Conservation (phyloP, 768 basidiomycete genomes). For the Boletellus emodensis region DNA sequence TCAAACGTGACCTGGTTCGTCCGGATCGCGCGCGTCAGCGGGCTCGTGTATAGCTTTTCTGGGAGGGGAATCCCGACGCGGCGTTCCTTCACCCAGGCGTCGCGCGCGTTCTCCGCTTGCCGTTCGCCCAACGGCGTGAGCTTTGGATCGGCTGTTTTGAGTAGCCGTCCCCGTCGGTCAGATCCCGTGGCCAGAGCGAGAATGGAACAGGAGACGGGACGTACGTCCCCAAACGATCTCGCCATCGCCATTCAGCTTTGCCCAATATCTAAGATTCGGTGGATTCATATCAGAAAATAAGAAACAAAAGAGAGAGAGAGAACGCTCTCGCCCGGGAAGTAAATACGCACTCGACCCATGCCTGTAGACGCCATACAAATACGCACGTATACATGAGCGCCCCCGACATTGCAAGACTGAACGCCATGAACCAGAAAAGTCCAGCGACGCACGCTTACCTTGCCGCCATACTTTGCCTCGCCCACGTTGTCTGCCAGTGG, state of each 20-base stretch:
- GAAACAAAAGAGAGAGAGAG: background rate
- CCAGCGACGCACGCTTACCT: constrained; percentile 25
- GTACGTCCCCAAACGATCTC: constrained; percentile 71
- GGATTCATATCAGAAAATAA: background rate
- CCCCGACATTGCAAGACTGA: no score
- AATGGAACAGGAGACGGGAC: constrained; percentile 23
- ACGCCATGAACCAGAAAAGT: background rate
- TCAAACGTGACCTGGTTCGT: constrained; percentile 55
- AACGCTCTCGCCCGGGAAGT: constrained; percentile 16
- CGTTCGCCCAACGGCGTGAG: constrained; percentile 54
- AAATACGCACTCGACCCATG: constrained; percentile 52
- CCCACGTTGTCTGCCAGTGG: constrained; percentile 73
- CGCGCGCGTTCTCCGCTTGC: constrained; percentile 43
- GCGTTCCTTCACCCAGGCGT: constrained; percentile 15
- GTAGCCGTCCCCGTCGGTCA: background rate
- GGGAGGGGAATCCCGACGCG: constrained; percentile 16
- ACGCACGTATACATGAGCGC: no score
- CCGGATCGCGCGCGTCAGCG: constrained; percentile 56
- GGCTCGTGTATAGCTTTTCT: constrained; percentile 33
- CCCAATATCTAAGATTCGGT: constrained; percentile 47
- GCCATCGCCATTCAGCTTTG: constrained; percentile 59
- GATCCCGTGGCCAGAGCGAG: background rate
- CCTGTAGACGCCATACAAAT: constrained; percentile 19
- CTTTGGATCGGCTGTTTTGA: constrained; percentile 36
- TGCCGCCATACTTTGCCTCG: constrained; percentile 59